Base-by-base conservation (phyloP, 371 early-diverging fungal genomes). In the Circinella umbellata region DNA sequence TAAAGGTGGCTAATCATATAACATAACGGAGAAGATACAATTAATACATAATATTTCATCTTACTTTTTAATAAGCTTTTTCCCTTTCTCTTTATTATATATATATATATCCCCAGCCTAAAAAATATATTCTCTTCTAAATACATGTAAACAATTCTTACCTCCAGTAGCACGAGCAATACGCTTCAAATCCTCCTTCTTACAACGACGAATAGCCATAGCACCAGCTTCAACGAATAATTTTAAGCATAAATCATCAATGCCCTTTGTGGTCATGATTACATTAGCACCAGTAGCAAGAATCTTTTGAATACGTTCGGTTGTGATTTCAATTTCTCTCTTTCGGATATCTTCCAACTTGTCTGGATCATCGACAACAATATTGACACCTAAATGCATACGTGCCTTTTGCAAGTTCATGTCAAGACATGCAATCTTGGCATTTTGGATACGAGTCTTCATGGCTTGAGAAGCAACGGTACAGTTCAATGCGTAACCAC, bases 381-480 rank as follows among this genome's bases (percentile, higher is more conserved):
- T 98, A 75, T 97, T 93, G 57, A 99, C 99, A 63, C 99, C 99
- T 36, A 99, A 80, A 77, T 96, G 96, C 97, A 99, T 95, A 75
- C 99, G 93, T n/a, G 96, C 95, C 88, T 98, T 99, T 83, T 97
- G 96, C 62, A 99, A 89, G 88, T 99, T 97, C 89, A 99, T 98
- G 81, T 99, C 99, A 61, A 99, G 82, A 80, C 97, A 98, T n/a
- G 99, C 96, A 81, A 99, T 98, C 88, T 97, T 97, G 61, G 99
- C 97, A 68, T 90, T 92, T 53, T 84, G 84, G 70, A 99, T 86
- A 68, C 88, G 89, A 63, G 93, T 96, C 79, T 92, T 93, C 93
- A 99, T 96, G 61, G 96, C 97, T 87, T 99, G 98, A 59, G 97
- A 93, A 18, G 99, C 96, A 39, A 98, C 95, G 18, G 98, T 97